Base-by-base conservation (phyloP, 257 asterid genomes). In the Verbascum thapsus region DNA sequence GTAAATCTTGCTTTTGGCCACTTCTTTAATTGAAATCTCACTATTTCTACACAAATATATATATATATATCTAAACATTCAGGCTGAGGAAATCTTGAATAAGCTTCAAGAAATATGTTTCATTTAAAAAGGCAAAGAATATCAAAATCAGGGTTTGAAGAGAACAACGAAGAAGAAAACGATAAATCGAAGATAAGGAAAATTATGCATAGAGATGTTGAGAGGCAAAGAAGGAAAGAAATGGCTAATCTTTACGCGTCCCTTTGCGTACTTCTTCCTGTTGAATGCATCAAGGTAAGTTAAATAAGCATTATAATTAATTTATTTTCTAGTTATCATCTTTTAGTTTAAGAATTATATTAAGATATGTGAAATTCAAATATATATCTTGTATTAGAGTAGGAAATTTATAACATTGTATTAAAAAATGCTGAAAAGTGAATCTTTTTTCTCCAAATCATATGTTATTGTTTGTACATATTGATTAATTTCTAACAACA, bases 141-240 rank as follows among this genome's bases (percentile, higher is more conserved):
- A 5, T 12, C 67, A 44, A 44, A 35, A 57, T 49, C 63, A 44
- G 40, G 13, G 23, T 12, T n/a, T n/a, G n/a, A n/a, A n/a, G n/a
- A n/a, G n/a, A n/a, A n/a, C n/a, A n/a, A n/a, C n/a, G n/a, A 9
- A 64, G 68, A 68, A 20, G 79, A 38, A 51, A 50, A 8, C 3
- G 35, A 63, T 18, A 69, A 51, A n/a, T 5, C 22, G 2, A 58
- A 68, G 54, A 16, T 43, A n/a, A 75, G 43, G 73, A 83, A 75
- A 65, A 55, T 62, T 6, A 53, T 66, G 26, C 90, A 85, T 49
- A 76, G 88, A 70, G 87, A 81, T 9, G 61, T 71, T 18, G 95
- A 86, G 69, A 66, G 89, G 37, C 82, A 81, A 42, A 79, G 95
- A 45, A 75, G 87, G 74, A 82, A 76, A 72, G 87, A 83, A 76